Conservation (phyloP, 768 basidiomycete species). For the Mycena epipterygia region DNA sequence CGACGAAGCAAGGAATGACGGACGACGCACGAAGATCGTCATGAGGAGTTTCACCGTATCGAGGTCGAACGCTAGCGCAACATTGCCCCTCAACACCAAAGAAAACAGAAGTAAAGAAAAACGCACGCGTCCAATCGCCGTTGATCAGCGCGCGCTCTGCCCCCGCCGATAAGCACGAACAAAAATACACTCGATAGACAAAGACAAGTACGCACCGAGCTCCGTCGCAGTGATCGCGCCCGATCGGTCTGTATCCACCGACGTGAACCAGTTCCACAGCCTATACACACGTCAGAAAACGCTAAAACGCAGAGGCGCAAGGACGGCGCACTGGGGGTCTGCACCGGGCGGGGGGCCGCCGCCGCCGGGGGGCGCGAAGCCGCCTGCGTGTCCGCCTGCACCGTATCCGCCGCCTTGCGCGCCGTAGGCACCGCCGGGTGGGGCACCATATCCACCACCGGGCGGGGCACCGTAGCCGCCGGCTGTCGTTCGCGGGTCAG, state of each 20-base stretch:
- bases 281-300: conserved; percentile 48
- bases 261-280: conserved; percentile 79
- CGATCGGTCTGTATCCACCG: conserved; percentile 80
- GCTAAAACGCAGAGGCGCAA: conserved; percentile 19
- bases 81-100: not conserved
- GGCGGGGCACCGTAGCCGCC: not conserved
- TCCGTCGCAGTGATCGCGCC: conserved; percentile 75
- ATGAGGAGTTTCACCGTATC: conserved; percentile 91
- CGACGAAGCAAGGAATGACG: conserved; percentile 39
- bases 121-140: conserved; percentile 85
- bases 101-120: not conserved
- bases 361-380: conserved; percentile 42
- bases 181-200: not conserved
- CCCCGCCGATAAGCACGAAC: not conserved
- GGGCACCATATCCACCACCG: not conserved
- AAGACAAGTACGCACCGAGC: conserved; percentile 65
- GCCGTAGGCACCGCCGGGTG: conserved; percentile 38
- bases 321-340: conserved; percentile 75
- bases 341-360: conserved; percentile 72
- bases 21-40: conserved; percentile 73
- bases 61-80: conserved; percentile 78
- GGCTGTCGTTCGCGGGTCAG: too few species aligned
- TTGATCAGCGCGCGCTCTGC: conserved; percentile 64
- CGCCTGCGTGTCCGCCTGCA: conserved; percentile 28
- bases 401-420: conserved; percentile 39